phyloP scores from a whole-genome alignment of 345 rosid species.

The Syzygium aromaticum region DNA sequence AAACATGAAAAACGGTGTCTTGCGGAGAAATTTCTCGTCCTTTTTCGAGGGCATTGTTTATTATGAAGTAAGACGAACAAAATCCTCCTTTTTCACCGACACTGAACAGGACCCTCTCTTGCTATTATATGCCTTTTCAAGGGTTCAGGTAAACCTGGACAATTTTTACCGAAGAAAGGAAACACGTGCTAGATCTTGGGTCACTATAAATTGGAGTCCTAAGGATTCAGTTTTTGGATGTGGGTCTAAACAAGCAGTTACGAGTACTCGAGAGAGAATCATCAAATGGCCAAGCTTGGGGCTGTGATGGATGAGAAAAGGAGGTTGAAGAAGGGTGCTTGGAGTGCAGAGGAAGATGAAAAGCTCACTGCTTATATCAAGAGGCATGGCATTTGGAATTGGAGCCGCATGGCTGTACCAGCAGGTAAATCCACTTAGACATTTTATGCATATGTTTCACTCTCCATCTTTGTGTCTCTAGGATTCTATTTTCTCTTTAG shows the following conservation, averaged over 20 bases:
- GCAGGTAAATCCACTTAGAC: slow-evolving; percentile 2
- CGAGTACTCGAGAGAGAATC: background rate
- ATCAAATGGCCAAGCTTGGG: background rate
- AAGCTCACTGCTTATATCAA: slow-evolving; percentile 3
- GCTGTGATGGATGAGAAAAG: background rate
- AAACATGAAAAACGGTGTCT: background rate
- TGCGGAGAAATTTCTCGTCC: background rate
- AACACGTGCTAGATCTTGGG: background rate
- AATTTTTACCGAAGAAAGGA: background rate
- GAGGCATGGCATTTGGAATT: slow-evolving; percentile 4
- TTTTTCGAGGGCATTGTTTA: background rate
- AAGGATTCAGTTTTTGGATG: background rate
- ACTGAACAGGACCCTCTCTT: background rate
- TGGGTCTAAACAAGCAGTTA: background rate
- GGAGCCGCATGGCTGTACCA: slow-evolving; percentile 3
- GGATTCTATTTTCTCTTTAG: background rate
- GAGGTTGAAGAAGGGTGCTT: slow-evolving; percentile 3
- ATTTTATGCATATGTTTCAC: background rate
- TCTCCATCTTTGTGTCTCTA: background rate
- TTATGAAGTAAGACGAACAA: background rate
- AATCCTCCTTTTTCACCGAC: background rate
- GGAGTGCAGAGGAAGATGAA: slow-evolving; percentile 7
- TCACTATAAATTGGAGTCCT: background rate
- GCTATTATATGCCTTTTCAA: background rate
- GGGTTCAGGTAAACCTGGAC: background rate